These are phyloP conservation scores for Candida tallmaniae DNA, from an alignment of 805 yeast species.

Conservation along the genomic window DNA sequence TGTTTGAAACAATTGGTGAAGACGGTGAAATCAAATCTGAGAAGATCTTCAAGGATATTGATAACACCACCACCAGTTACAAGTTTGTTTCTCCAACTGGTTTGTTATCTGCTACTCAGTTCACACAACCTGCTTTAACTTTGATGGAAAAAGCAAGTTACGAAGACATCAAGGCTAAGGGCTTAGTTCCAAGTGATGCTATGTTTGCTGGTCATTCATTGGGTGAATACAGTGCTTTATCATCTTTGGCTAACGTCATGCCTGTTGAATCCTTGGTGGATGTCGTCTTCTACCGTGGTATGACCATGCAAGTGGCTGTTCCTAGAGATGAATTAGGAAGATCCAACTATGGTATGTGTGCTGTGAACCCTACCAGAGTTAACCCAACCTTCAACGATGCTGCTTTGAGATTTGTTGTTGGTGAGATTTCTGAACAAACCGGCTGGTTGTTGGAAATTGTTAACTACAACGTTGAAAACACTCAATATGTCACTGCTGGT, in stretches of 20 bases:
- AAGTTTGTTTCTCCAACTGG: constrained; percentile 94
- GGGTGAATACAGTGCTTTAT: constrained; percentile 97
- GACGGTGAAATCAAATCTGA: constrained; percentile 83
- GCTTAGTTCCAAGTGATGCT: constrained; percentile 87
- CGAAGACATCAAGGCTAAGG: constrained; percentile 95
- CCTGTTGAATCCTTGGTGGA: constrained; percentile 96
- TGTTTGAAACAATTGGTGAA: constrained; percentile 89
- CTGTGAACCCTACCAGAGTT: constrained; percentile 94
- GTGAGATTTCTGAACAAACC: constrained; percentile 77
- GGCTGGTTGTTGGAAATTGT: constrained; percentile 96
- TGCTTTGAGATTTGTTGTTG: constrained; percentile 91
- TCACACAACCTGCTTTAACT: constrained; percentile 98
- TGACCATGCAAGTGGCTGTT: constrained; percentile 99
- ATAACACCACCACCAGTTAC: constrained; percentile 72
- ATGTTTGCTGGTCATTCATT: constrained; percentile 99
- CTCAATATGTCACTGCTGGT: constrained; percentile 98
- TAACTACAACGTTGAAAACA: constrained; percentile 96
- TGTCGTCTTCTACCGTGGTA: constrained; percentile 98
- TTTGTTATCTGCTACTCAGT: constrained; percentile 94
- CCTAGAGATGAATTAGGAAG: constrained; percentile 95
- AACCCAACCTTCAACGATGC: constrained; percentile 85
- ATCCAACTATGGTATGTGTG: constrained; percentile 99
- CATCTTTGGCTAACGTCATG: constrained; percentile 97
- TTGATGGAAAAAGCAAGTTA: constrained; percentile 99
- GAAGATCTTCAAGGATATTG: constrained; percentile 91